A percentile compares a stretch with the other conserved stretches of the same genome.
phyloP scores from a whole-genome alignment of 208 protist genomes.

The Trypanosoma rangeli region DNA sequence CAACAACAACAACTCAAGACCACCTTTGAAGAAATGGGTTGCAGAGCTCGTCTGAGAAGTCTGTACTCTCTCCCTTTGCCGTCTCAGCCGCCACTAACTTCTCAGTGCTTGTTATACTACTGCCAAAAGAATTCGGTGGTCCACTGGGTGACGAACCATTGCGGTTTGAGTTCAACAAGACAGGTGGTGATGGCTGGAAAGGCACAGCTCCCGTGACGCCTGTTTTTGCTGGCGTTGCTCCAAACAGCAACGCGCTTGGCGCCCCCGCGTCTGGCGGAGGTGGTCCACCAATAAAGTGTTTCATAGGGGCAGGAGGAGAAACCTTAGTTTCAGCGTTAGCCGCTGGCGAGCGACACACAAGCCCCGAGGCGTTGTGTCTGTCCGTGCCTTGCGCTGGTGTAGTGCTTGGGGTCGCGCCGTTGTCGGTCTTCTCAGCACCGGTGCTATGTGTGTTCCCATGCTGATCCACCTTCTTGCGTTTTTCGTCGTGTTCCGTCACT shows the following conservation, averaged over 20 bases:
- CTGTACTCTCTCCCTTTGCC: slow-evolving; percentile 13
- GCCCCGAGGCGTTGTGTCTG: background rate
- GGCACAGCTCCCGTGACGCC: too few relatives aligned
- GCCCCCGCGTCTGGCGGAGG: too few relatives aligned
- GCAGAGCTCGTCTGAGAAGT: slow-evolving; percentile 46
- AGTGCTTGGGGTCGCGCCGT: background rate
- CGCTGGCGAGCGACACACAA: background rate
- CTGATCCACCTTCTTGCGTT: background rate
- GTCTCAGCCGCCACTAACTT: background rate
- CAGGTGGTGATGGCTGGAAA: too few relatives aligned
- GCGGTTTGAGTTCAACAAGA: too few relatives aligned
- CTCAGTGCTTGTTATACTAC: background rate
- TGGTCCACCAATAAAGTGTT: too few relatives aligned
- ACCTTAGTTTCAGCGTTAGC: too few relatives aligned
- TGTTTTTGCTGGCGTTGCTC: too few relatives aligned
- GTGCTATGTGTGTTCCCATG: background rate
- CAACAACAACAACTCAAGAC: slow-evolving; percentile 28
- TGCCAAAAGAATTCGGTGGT: background rate
- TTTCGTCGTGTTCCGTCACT: background rate
- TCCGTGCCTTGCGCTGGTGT: background rate
- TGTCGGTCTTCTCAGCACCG: background rate
- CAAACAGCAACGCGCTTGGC: too few relatives aligned
- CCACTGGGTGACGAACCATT: too few relatives aligned
- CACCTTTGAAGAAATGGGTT: slow-evolving; percentile 80
- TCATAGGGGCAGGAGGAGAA: too few relatives aligned